Evolutionary conservation across 1,284 basidiomycete genomes (phyloP), one percentile per base, ranked within the genome.

Genomic region (Sanguinoderma infundibulare): DNA sequence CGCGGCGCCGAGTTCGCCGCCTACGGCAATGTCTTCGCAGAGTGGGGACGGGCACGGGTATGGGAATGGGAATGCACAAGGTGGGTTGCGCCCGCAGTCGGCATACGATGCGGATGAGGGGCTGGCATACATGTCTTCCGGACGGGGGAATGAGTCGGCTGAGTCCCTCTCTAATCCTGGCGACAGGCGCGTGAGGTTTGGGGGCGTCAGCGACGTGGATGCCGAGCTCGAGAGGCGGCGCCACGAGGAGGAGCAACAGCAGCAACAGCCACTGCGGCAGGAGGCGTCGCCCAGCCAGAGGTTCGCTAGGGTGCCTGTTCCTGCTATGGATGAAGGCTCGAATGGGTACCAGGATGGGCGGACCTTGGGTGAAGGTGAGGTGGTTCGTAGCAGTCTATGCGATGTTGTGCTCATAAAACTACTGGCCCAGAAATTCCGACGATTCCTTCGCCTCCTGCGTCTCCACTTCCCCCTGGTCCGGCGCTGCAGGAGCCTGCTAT

Each of bases 81-180:
- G 40, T 14, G 40, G 40, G 8, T 55, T 57, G 14, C 47, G 47
- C 12, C 55, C 50, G 42, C 49, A 46, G 12, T 55, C 55, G 20
- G 58, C 59, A 17, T 57, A 61, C 7, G 67, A 67, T 3, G 62
- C 59, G 1, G 66, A 70, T 9, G 57, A 66, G 10, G 69, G 65
- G 26, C 69, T 84, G 20, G 81, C 82, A 22, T 84, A 85, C 64
- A 80, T 81, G 78, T 72, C 73, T 2, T 66, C 58, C 9, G 34
- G 49, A 20, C 49, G 12, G 49, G 53, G 70, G 26, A 70, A 72
- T 9, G 73, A 64, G 17, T 62, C 61, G 12, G 64, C 59, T 32
- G 65, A 58, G 40, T 57, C 51, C 10, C 55, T 65, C 24, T 57
- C 60, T 26, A 59, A 62, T 28, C 28, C 59, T 6, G 70, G 63